A percentile compares a stretch with the other conserved stretches of the same genome.
These are phyloP conservation scores for Boletus reticuloceps DNA, from an alignment of 768 basidiomycete genomes.

Conservation along the genomic window DNA sequence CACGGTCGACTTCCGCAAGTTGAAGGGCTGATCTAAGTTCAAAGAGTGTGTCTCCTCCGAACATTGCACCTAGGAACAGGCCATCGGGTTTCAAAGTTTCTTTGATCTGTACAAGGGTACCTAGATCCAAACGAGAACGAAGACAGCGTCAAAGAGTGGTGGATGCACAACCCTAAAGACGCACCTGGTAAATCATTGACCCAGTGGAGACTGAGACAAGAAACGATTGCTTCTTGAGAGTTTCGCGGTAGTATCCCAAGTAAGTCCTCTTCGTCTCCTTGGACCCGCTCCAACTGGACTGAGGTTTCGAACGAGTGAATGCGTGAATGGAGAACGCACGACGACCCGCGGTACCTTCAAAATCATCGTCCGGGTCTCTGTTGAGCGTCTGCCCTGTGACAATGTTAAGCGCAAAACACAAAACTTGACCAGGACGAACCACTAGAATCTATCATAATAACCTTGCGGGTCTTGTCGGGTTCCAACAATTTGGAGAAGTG, in stretches of 20 bases:
- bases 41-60: conserved; percentile 95
- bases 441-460: conserved; percentile 84
- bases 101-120: conserved; percentile 81
- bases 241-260: conserved; percentile 61
- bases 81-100: conserved; percentile 87
- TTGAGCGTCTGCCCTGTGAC: conserved; percentile 61
- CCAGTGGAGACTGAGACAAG: conserved; percentile 93
- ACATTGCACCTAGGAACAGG: conserved; percentile 89
- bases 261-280: conserved; percentile 82
- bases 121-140: conserved; percentile 37
- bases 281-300: conserved; percentile 79
- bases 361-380: conserved; percentile 75
- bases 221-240: conserved; percentile 90
- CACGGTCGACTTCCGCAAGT: conserved; percentile 88
- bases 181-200: conserved; percentile 93
- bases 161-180: conserved; percentile 11
- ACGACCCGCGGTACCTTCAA: conserved; percentile 58
- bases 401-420: conserved; percentile 2
- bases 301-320: conserved; percentile 6
- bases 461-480: conserved; percentile 60
- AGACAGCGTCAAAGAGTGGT: not conserved
- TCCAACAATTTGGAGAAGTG: conserved; percentile 87
- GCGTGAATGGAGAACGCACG: not conserved
- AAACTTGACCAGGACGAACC: conserved; percentile 44
- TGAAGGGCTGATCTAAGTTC: conserved; percentile 94